Evolutionary conservation across 345 rosid species (phyloP), one percentile per base, ranked within the genome.

Genomic region (Populus tremula): DNA sequence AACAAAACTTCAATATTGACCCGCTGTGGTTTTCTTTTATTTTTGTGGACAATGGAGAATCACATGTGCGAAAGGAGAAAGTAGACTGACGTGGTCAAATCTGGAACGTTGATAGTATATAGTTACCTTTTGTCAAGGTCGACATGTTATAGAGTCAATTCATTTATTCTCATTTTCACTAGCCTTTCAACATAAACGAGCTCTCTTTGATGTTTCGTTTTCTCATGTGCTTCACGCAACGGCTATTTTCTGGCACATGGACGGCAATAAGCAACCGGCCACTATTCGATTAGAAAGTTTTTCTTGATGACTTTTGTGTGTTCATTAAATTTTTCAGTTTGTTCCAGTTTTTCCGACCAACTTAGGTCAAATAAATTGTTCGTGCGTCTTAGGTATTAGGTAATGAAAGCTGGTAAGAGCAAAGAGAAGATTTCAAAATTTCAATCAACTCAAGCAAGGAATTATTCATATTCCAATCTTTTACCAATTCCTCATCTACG

Each of bases 21-120:
- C 27, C 64, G 3, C 64, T 1, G 64, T 38, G 49, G 5, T 62
- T 23, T 56, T 61, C 62, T 47, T 25, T 70, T 56, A 36, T 3
- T 10, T 36, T 56, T 45, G 56, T 1, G 2, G 45, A 43, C 5
- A 0, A 47, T 14, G 69, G 33, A 68, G 45, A 71, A 77, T 39
- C 38, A 13, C 69, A 64, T 36, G 70, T 49, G 74, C 36, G 73
- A 43, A 45, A 13, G 54, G 35, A 2, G 69, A 43, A 76, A 59
- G 4, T 3, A 25, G 39, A 6, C 49, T 29, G 77, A 79, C 80
- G 82, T 71, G 82, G 80, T 77, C 82, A 77, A 83, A 77, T 53
- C 9, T 53, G 14, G 65, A 25, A 10, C 75, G 20, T 62, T 39
- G 56, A 5, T 50, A 7, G 2, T 62, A 6, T 25, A 21, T 9